Conservation (phyloP, 2,329 filamentous ascomycete species). For the Penicillium sp. region DNA sequence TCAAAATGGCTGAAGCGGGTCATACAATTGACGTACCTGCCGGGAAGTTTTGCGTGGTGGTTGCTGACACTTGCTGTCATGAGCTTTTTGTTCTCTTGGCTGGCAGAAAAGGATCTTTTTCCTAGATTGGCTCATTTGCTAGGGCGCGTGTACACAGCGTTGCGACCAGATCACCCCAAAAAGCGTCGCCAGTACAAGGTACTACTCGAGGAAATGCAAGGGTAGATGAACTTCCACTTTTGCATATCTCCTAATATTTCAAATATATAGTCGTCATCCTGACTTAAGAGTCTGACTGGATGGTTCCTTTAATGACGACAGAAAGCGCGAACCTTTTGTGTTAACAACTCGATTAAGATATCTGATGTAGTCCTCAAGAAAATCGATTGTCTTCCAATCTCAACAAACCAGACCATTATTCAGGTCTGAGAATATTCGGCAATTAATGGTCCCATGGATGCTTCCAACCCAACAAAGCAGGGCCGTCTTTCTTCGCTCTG, state of each 20-base stretch:
- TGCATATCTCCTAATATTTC: no score
- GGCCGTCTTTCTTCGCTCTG: slow-evolving; percentile 90
- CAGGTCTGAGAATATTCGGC: no score
- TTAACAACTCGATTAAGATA: no score
- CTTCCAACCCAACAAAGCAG: slow-evolving; percentile 81
- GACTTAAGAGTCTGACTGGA: no score
- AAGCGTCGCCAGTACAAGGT: slow-evolving; percentile 81
- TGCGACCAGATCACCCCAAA: slow-evolving; percentile 56
- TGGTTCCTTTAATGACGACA: no score
- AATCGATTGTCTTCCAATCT: no score
- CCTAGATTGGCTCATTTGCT: slow-evolving; percentile 58
- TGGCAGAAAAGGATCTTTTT: slow-evolving; percentile 63
- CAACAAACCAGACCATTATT: no score
- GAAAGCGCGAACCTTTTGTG: no score
- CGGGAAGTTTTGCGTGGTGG: slow-evolving; percentile 61
- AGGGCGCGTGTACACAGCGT: slow-evolving; percentile 54
- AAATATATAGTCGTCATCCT: no score
- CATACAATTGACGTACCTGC: slow-evolving; percentile 81
- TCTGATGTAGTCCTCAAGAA: no score
- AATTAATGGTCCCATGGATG: slow-evolving; percentile 93
- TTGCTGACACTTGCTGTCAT: slow-evolving; percentile 63
- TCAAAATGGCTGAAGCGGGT: slow-evolving; percentile 58
- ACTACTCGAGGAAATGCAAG: slow-evolving; percentile 60
- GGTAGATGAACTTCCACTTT: no score
- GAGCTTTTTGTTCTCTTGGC: slow-evolving; percentile 62